These are phyloP conservation scores for Gracilaria gracilis DNA, from an alignment of 23 red algal genomes.

Conservation along the genomic window DNA sequence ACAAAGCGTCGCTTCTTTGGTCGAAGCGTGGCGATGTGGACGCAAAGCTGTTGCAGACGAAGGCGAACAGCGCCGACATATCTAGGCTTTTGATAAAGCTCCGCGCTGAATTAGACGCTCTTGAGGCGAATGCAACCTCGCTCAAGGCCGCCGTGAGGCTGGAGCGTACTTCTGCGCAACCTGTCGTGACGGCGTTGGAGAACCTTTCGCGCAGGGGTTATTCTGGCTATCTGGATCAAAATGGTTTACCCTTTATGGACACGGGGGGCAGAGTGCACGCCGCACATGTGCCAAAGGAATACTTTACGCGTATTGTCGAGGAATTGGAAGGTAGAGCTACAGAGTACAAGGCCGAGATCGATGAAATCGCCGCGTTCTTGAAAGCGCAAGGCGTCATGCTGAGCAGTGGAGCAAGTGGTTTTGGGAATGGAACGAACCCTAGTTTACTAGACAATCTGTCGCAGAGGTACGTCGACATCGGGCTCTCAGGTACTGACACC, in stretches of 20 bases:
- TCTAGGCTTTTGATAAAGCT: constrained; percentile 41
- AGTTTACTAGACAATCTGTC: constrained; percentile 39
- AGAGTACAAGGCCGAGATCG: constrained; percentile 72
- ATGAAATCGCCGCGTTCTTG: constrained; percentile 69
- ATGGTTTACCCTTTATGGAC: constrained; percentile 21
- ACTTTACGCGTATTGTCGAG: constrained; percentile 54
- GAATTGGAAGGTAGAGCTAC: constrained; percentile 71
- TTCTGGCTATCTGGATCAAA: constrained; percentile 30
- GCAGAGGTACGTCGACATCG: constrained; percentile 51
- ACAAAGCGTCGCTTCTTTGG: constrained; percentile 38
- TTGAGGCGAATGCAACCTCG: constrained; percentile 43
- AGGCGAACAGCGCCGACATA: not conserved
- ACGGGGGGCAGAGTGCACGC: constrained; percentile 3
- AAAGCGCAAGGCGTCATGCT: constrained; percentile 58
- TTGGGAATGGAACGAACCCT: constrained; percentile 2
- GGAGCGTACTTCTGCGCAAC: constrained; percentile 58
- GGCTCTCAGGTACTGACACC: not conserved
- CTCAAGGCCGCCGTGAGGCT: constrained; percentile 53
- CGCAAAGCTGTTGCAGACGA: constrained; percentile 20
- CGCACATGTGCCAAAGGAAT: constrained; percentile 62
- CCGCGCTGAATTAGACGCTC: constrained; percentile 35
- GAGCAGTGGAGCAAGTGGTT: constrained; percentile 28
- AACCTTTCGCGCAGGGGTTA: constrained; percentile 38
- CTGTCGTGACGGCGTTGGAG: constrained; percentile 56
- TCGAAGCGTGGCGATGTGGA: constrained; percentile 38